Base-by-base conservation (phyloP, 805 yeast genomes). In the Candida berthetii region DNA sequence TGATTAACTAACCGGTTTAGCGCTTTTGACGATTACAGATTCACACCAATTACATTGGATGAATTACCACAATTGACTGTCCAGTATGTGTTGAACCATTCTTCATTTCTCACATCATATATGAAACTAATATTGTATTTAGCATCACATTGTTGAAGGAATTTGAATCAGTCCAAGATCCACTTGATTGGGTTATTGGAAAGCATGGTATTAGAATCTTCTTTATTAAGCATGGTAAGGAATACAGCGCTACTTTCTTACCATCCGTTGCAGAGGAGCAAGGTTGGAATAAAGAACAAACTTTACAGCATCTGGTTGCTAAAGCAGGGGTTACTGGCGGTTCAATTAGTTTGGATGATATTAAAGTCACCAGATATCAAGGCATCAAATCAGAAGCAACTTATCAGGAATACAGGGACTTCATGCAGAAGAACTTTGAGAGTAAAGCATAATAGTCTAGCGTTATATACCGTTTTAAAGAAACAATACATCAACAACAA, bases 201-300 rank as follows among this genome's bases (percentile, higher is more conserved):
- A 57, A 54, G 13, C 93, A 93, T 59, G 99, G 99, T 0, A 74
- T 93, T 16, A 71, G 78, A 42, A 72, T 89, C 6, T 57, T 64
- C 15, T 78, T 87, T 50, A 55, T 55, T 10, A 52, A 64, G 17
- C 50, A 56, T 7, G 71, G 73, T 2, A 54, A 62, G 4, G 44
- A 55, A 0, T 71, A 67, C 24, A 75, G 82, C 38, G 88, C 97
- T 0, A 93, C 98, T 0, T 93, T 88, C 50, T 63, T 93, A 33
- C 99, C 99, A 0, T 85, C 80, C 34, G 98, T 93, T 1, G 95
- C 96, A 18, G 71, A 65, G 4, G 98, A 91, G 49, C 95, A 90
- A 50, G 79, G 76, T 1, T 88, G 96, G 96, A 74, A 72, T 48
- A 74, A 84, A 52, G 63, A 66, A 15, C 81, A 85, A 19, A 91